Evolutionary conservation across 2,329 filamentous ascomycete genomes (phyloP).

Genomic region (Aspergillus pseudoglaucus): DNA sequence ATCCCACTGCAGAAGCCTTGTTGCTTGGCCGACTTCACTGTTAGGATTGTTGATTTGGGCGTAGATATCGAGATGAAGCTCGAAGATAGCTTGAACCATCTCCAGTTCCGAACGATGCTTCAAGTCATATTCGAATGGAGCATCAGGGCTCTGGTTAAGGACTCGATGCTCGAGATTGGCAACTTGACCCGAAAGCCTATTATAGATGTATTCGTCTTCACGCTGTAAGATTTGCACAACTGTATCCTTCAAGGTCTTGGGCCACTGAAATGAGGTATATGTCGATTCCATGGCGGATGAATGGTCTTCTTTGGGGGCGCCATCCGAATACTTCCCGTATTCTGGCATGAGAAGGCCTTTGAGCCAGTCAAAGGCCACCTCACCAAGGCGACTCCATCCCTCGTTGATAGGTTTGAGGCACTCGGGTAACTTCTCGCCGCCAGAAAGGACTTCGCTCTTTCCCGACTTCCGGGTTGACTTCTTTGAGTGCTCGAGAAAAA

Average conservation of each 20-base stretch:
- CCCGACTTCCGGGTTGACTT: conserved; percentile 36
- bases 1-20: conserved; percentile 50
- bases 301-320: conserved; percentile 4
- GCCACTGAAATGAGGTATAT: conserved; percentile 51
- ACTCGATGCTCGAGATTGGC: conserved; percentile 21
- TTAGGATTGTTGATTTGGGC: conserved; percentile 56
- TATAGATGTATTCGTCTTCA: conserved; percentile 50
- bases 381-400: conserved; percentile 42
- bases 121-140: conserved; percentile 20
- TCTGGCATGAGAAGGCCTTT: conserved; percentile 43
- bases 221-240: conserved; percentile 48
- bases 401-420: conserved; percentile 44
- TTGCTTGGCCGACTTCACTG: conserved; percentile 48
- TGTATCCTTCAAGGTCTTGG: conserved; percentile 49
- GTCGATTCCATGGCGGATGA: conserved; percentile 33
- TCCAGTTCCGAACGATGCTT: conserved; percentile 40
- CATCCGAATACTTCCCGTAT: conserved; percentile 12
- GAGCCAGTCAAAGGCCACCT: conserved; percentile 51
- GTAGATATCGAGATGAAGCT: conserved; percentile 62
- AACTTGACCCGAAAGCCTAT: conserved; percentile 31
- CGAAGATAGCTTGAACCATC: conserved; percentile 56
- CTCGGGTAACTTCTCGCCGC: conserved; percentile 27
- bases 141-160: conserved; percentile 13
- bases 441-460: conserved; percentile 33
- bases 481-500: conserved; percentile 53